Evolutionary conservation across 2,329 filamentous ascomycete genomes (phyloP).

Genomic region (Aspergillus hortae): DNA sequence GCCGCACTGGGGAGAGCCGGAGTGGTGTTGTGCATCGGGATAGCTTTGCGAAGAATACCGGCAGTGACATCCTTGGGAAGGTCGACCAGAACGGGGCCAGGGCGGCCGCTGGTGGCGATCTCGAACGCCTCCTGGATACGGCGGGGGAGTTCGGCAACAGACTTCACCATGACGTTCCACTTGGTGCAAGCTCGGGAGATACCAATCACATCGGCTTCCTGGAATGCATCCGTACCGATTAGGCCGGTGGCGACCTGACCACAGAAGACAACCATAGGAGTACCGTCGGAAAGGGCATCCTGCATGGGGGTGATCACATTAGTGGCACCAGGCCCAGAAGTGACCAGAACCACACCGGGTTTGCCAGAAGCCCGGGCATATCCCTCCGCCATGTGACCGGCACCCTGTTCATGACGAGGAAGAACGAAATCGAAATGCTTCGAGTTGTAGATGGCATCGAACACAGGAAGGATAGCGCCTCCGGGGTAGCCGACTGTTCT

Average conservation of each 20-base stretch:
- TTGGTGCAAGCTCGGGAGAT: slow-evolving; percentile 95
- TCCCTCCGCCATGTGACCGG: slow-evolving; percentile 97
- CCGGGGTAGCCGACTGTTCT: slow-evolving; percentile 77
- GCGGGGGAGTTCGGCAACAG: slow-evolving; percentile 83
- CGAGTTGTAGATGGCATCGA: slow-evolving; percentile 98
- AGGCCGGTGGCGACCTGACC: slow-evolving; percentile 87
- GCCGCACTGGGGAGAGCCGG: slow-evolving; percentile 83
- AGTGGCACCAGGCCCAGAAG: slow-evolving; percentile 91
- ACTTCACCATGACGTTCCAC: slow-evolving; percentile 99
- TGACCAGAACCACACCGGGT: slow-evolving; percentile 93
- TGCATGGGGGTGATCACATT: slow-evolving; percentile 97
- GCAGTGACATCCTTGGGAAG: slow-evolving; percentile 95
- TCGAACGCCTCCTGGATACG: slow-evolving; percentile 98
- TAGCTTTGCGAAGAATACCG: slow-evolving; percentile 74
- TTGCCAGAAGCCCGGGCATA: slow-evolving; percentile 92
- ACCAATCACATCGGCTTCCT: slow-evolving; percentile 90
- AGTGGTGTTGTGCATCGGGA: slow-evolving; percentile 70
- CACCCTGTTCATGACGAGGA: slow-evolving; percentile 93
- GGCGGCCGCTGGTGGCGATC: slow-evolving; percentile 90
- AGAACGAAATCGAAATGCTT: slow-evolving; percentile 95
- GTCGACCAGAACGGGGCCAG: slow-evolving; percentile 92
- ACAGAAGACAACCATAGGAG: slow-evolving; percentile 90
- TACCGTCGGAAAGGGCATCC: slow-evolving; percentile 91
- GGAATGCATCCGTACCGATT: slow-evolving; percentile 94
- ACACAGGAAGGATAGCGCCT: slow-evolving; percentile 93